Percentiles rank a stretch among this genome's conserved stretches.
These are phyloP conservation scores for Claviceps arundinis DNA, from an alignment of 2,329 filamentous ascomycete species.

Conservation along the genomic window DNA sequence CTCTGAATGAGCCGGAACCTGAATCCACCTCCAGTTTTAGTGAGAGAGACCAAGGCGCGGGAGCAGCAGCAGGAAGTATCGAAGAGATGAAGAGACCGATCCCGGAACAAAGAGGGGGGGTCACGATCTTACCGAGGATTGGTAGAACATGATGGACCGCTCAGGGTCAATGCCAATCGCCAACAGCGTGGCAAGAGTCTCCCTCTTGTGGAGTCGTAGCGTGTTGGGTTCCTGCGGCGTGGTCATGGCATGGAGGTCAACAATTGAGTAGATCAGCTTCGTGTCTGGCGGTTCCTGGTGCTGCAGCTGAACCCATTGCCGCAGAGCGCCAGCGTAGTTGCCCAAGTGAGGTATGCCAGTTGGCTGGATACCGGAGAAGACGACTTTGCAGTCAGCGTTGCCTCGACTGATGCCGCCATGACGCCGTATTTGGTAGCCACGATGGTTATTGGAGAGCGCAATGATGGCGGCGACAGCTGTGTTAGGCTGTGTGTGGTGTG, in stretches of 20 bases:
- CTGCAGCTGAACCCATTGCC: slow-evolving; percentile 76
- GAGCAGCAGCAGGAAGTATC: not conserved
- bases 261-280: slow-evolving; percentile 70
- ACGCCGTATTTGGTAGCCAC: not conserved
- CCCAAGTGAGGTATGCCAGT: slow-evolving; percentile 89
- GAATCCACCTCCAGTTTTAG: not conserved
- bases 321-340: slow-evolving; percentile 85
- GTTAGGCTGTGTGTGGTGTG: not conserved
- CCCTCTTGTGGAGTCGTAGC: slow-evolving; percentile 52
- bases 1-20: slow-evolving; percentile 71
- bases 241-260: slow-evolving; percentile 90
- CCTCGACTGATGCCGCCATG: not conserved
- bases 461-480: not conserved
- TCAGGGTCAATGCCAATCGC: slow-evolving; percentile 73
- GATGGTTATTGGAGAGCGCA: not conserved
- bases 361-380: slow-evolving; percentile 96
- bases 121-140: slow-evolving; percentile 51
- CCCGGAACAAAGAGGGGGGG: no score
- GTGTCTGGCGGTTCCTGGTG: slow-evolving; percentile 38
- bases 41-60: not conserved
- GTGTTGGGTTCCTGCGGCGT: slow-evolving; percentile 50
- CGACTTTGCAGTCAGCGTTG: slow-evolving; percentile 26
- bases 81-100: not conserved
- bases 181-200: slow-evolving; percentile 67
- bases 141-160: slow-evolving; percentile 69